phyloP scores from a whole-genome alignment of 768 basidiomycete species.

The Mycena crocata region DNA sequence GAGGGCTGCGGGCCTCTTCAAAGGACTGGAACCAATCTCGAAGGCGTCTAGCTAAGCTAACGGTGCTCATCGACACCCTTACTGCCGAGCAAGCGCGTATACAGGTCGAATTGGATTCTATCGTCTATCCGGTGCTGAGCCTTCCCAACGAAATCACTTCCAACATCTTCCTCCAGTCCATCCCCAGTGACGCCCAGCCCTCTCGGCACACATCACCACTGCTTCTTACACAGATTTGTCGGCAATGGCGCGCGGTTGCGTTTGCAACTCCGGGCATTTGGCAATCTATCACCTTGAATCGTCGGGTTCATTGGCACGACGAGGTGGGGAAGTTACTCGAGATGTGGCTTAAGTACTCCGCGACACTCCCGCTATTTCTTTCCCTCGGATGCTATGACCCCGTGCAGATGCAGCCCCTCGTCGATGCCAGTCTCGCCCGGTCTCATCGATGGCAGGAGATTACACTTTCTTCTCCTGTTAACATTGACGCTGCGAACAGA shows the following conservation, averaged over 20 bases:
- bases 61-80: no score
- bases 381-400: not conserved
- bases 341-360: slow-evolving; percentile 1
- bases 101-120: not conserved
- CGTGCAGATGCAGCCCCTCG: not conserved
- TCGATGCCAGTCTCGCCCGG: not conserved
- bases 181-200: not conserved
- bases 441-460: slow-evolving; percentile 11
- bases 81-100: no score
- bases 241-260: not conserved
- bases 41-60: no score
- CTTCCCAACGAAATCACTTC: slow-evolving; percentile 5
- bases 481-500: not conserved
- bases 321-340: not conserved
- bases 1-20: no score
- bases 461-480: not conserved
- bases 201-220: not conserved
- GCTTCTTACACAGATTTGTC: slow-evolving; percentile 2
- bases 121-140: slow-evolving; percentile 7
- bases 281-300: not conserved
- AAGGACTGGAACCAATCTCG: no score
- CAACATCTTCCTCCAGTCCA: not conserved
- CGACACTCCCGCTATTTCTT: not conserved
- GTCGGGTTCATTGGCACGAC: not conserved
- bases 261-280: slow-evolving; percentile 5